phyloP scores from a whole-genome alignment of 2,329 filamentous ascomycete species.

The Alternaria brassicae region DNA sequence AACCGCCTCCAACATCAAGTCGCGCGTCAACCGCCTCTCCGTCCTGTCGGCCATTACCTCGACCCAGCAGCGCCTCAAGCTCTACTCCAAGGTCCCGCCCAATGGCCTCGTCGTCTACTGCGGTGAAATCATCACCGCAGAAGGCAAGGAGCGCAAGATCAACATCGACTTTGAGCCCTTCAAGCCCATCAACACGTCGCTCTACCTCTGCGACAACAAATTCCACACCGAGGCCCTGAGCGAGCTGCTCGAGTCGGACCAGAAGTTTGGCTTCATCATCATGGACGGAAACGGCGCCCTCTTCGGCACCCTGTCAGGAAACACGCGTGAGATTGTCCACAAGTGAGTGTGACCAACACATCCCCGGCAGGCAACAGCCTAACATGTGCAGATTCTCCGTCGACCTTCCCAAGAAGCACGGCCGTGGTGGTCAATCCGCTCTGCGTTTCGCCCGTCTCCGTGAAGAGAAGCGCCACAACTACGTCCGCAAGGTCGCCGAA shows the following conservation, averaged over 20 bases:
- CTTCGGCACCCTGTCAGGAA: conserved; percentile 95
- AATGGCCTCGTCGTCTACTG: conserved; percentile 99
- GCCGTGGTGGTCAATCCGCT: conserved; percentile 99
- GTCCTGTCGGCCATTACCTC: conserved; percentile 98
- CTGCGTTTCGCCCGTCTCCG: conserved; percentile 99
- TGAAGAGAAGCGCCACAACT: conserved; percentile 99
- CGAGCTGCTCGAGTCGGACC: conserved; percentile 96
- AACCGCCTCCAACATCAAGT: conserved; percentile 99
- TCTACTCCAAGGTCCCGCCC: conserved; percentile 98
- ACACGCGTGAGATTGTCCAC: conserved; percentile 95
- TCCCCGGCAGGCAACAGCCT: background rate
- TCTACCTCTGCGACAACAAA: conserved; percentile 99
- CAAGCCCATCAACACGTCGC: conserved; percentile 99
- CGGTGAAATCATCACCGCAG: conserved; percentile 98
- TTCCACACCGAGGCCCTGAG: conserved; percentile 98
- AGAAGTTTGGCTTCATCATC: conserved; percentile 99
- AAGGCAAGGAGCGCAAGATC: conserved; percentile 99
- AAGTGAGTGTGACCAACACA: conserved; percentile 60
- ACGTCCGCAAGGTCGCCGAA: conserved; percentile 98
- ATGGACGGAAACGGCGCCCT: conserved; percentile 99
- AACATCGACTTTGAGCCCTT: conserved; percentile 99
- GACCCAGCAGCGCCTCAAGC: conserved; percentile 97
- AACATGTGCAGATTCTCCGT: conserved; percentile 71
- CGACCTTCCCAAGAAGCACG: conserved; percentile 99
- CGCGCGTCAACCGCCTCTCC: conserved; percentile 96